phyloP scores from a whole-genome alignment of 2,329 filamentous ascomycete genomes.

The Epichloe gansuensis region DNA sequence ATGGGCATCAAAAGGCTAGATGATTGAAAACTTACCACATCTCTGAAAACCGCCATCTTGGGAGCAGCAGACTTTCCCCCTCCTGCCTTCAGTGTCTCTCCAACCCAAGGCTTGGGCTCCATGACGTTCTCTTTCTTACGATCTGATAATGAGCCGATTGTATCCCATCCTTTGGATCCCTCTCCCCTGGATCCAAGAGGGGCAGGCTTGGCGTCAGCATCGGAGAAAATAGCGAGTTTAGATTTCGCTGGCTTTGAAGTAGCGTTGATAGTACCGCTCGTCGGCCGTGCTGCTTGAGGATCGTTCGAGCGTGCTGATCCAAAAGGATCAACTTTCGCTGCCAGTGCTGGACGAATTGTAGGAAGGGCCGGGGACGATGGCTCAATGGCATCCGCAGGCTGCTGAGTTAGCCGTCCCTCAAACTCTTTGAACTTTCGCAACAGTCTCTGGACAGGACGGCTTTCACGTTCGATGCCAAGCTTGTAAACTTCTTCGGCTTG shows the following conservation, averaged over 20 bases:
- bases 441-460: conserved; percentile 67
- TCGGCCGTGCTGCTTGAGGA: conserved; percentile 50
- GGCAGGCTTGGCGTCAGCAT: conserved; percentile 50
- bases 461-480: conserved; percentile 78
- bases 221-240: conserved; percentile 87
- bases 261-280: conserved; percentile 32
- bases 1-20: conserved; percentile 28
- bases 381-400: conserved; percentile 46
- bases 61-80: conserved; percentile 64
- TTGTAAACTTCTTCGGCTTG: conserved; percentile 93
- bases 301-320: conserved; percentile 42
- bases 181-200: conserved; percentile 39
- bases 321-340: conserved; percentile 77
- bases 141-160: conserved; percentile 72
- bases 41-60: conserved; percentile 90
- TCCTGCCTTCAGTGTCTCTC: conserved; percentile 77
- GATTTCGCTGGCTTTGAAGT: conserved; percentile 55
- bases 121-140: conserved; percentile 88
- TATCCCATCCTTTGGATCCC: conserved; percentile 72
- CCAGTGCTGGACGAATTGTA: conserved; percentile 67
- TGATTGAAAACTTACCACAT: conserved; percentile 55
- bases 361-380: conserved; percentile 83
- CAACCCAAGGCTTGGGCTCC: conserved; percentile 80
- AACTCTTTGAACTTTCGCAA: conserved; percentile 89
- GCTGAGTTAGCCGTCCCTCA: conserved; percentile 59